Base-by-base conservation (phyloP, 2,329 filamentous ascomycete species). In the Lachnum nothofagi region DNA sequence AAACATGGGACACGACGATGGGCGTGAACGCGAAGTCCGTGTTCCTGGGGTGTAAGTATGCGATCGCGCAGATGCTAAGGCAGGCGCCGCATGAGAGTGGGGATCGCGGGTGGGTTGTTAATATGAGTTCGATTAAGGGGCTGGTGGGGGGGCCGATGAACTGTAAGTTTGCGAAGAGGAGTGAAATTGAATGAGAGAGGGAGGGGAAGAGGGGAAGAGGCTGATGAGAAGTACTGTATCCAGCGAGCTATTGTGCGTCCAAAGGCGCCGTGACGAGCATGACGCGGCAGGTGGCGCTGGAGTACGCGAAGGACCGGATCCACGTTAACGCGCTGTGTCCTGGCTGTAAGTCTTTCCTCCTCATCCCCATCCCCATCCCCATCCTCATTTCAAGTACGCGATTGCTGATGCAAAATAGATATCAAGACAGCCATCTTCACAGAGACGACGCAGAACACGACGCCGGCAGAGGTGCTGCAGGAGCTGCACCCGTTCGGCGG, bases 251-350 rank as follows among this genome's bases (percentile, higher is more conserved):
- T 42, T 65, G 66, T 9, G 68, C 75, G 0, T 73, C 70, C 0
- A 79, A 79, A 52, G 73, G 72, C 5, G 75, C 72, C 0, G 73
- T 78, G 0, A 64, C 70, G 3, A 73, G 72, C n/a, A 52, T 79
- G 3, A 80, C 76, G 0, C 67, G 70, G 27, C 63, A 70, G 7
- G 66, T 75, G 0, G 75, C 75, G 0, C 51, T 74, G 29, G 77
- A 80, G 34, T 77, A 75, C 53, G 76, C 71, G 0, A 59, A 60
- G 0, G 59, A 72, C 9, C 63, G 68, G 0, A 76, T 80, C 22
- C 76, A 79, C 51, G 69, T 71, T 27, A 79, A 79, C 55, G 74
- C 74, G 0, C 67, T 80, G 4, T 77, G 75, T 45, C 77, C 77
- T 4, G 77, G 77, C 5, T 79, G 60, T 64, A 60, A 19, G 49